Evolutionary conservation across 192 early-diverging fungal genomes (phyloP).

Genomic region (Neocallimastix lanati): DNA sequence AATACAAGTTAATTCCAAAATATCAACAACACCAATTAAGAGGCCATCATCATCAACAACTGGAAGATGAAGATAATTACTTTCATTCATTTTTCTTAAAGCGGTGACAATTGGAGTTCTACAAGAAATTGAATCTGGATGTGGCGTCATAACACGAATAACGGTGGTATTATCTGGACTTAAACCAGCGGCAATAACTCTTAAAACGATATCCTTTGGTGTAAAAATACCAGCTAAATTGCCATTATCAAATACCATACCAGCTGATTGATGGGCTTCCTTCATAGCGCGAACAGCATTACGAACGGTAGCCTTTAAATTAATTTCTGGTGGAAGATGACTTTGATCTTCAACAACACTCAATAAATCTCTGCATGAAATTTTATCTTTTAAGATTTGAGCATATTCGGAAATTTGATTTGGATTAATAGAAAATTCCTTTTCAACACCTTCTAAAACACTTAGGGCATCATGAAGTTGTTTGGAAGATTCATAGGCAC

Average conservation of each 20-base stretch:
- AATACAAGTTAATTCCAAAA: conserved; percentile 62
- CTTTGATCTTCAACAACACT: conserved; percentile 2
- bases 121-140: conserved; percentile 58
- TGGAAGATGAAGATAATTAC: conserved; percentile 68
- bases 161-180: conserved; percentile 80
- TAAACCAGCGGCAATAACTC: conserved; percentile 71
- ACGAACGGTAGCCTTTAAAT: conserved; percentile 21
- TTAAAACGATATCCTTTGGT: conserved; percentile 66
- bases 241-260: conserved; percentile 47
- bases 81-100: conserved; percentile 70
- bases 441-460: conserved; percentile 40
- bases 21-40: conserved; percentile 63
- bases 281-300: conserved; percentile 62
- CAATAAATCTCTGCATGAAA: background rate
- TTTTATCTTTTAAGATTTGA: background rate
- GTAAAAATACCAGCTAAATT: conserved; percentile 83
- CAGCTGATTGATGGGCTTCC: conserved; percentile 49
- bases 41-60: conserved; percentile 41
- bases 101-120: conserved; percentile 61
- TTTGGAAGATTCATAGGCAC: conserved; percentile 60
- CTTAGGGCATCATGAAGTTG: conserved; percentile 63
- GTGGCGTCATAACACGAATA: conserved; percentile 91
- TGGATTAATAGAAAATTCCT: conserved; percentile 1
- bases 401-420: background rate
- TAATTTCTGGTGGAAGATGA: conserved; percentile 1